Percentiles rank a stretch among this genome's conserved stretches.
These are phyloP conservation scores for Trichoderma afroharzianum DNA, from an alignment of 2,329 filamentous ascomycete genomes.

Conservation along the genomic window DNA sequence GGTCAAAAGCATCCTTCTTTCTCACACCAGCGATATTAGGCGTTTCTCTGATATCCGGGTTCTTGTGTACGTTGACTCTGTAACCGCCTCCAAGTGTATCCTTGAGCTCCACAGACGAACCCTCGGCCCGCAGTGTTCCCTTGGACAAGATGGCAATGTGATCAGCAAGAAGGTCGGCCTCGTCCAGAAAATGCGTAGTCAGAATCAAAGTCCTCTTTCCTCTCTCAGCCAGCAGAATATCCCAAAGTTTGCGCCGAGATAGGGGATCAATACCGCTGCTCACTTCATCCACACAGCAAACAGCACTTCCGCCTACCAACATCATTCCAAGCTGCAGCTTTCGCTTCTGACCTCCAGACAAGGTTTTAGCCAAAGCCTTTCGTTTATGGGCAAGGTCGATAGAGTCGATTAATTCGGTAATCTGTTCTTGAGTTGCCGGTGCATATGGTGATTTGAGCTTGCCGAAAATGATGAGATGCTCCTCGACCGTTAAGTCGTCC, in stretches of 20 bases:
- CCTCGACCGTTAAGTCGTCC: conserved; percentile 80
- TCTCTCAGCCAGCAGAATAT: conserved; percentile 82
- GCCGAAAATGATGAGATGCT: conserved; percentile 84
- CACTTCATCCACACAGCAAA: conserved; percentile 91
- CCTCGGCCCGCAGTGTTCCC: conserved; percentile 74
- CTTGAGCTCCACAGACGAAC: conserved; percentile 83
- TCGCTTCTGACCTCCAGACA: conserved; percentile 88
- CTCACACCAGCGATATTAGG: conserved; percentile 53
- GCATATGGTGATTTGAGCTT: conserved; percentile 65
- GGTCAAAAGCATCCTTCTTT: conserved; percentile 62
- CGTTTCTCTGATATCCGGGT: conserved; percentile 44
- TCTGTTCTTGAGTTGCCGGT: conserved; percentile 54
- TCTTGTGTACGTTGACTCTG: conserved; percentile 69
- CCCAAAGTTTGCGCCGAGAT: conserved; percentile 86
- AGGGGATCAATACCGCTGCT: conserved; percentile 85
- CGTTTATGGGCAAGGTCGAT: conserved; percentile 76
- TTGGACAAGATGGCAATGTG: conserved; percentile 86
- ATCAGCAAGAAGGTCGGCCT: conserved; percentile 85
- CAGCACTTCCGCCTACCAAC: conserved; percentile 82
- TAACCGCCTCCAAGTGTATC: conserved; percentile 80
- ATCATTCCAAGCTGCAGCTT: conserved; percentile 94
- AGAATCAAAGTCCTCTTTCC: conserved; percentile 78
- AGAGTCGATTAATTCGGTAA: conserved; percentile 60
- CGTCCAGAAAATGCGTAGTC: conserved; percentile 91
- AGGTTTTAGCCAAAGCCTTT: conserved; percentile 66